Evolutionary conservation across 2,329 filamentous ascomycete genomes (phyloP).

Genomic region (Trichoderma koningii): DNA sequence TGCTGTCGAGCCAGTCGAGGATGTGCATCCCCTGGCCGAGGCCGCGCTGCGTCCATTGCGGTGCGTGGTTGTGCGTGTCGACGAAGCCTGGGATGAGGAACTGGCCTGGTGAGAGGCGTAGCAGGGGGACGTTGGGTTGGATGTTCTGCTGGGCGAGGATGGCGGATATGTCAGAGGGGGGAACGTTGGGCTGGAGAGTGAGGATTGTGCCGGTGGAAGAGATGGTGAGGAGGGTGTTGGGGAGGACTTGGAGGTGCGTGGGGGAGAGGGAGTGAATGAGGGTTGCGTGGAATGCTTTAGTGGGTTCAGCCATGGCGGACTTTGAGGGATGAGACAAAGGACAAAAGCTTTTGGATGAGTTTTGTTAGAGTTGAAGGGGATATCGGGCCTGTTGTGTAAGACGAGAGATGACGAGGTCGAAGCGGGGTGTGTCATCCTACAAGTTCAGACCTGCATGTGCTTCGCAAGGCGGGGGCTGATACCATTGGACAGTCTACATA

Average conservation of each 20-base stretch:
- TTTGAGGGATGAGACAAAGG: too few relatives aligned
- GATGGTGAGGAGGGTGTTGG: slow-evolving; percentile 42
- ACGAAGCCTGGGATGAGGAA: slow-evolving; percentile 63
- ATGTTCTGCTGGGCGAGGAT: slow-evolving; percentile 27
- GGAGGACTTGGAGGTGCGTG: slow-evolving; percentile 42
- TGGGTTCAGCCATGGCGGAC: background rate
- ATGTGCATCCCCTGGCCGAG: slow-evolving; percentile 55
- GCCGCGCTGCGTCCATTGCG: slow-evolving; percentile 55
- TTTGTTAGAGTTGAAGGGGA: too few relatives aligned
- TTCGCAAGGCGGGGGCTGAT: slow-evolving; percentile 6
- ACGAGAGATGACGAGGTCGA: slow-evolving; percentile 6
- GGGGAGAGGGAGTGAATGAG: slow-evolving; percentile 45
- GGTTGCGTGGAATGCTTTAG: slow-evolving; percentile 41
- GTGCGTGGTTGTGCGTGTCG: slow-evolving; percentile 70
- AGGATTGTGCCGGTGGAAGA: slow-evolving; percentile 34
- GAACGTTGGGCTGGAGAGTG: slow-evolving; percentile 30
- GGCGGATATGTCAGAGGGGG: slow-evolving; percentile 28
- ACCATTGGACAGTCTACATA: background rate
- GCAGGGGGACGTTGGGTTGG: slow-evolving; percentile 14
- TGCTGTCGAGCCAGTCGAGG: slow-evolving; percentile 63
- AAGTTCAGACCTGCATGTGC: background rate
- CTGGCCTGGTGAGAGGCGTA: slow-evolving; percentile 43
- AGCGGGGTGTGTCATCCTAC: slow-evolving; percentile 1
- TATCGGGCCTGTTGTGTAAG: background rate
- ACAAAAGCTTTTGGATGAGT: too few relatives aligned